phyloP scores from a whole-genome alignment of 192 early-diverging fungal genomes.

The Backusella morwellensis region DNA sequence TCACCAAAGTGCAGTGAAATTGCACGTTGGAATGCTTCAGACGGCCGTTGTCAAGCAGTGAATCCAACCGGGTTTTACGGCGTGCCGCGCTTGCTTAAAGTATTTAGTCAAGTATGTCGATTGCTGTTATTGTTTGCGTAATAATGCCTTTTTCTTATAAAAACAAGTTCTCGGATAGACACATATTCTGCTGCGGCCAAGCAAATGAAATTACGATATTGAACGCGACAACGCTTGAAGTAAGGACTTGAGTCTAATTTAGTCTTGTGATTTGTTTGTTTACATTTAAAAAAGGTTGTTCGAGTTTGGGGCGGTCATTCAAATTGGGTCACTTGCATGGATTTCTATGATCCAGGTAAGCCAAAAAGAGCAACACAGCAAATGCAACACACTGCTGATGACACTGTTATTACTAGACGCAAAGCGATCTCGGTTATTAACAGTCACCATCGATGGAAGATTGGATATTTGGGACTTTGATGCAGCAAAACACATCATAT shows the following conservation, averaged over 20 bases:
- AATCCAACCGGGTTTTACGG: conserved; percentile 46
- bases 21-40: conserved; percentile 46
- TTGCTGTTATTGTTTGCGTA: background rate
- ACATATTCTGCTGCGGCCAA: conserved; percentile 52
- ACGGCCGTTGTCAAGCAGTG: conserved; percentile 51
- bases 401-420: conserved; percentile 26
- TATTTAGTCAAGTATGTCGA: conserved; percentile 30
- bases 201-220: conserved; percentile 52
- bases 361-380: background rate
- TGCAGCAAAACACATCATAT: conserved; percentile 37
- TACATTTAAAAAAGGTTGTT: conserved; percentile 35
- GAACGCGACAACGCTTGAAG: conserved; percentile 47
- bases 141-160: background rate
- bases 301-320: conserved; percentile 58
- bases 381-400: no score
- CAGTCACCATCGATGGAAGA: conserved; percentile 44
- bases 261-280: background rate
- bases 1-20: conserved; percentile 33
- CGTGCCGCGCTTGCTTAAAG: conserved; percentile 43
- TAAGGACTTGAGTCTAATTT: background rate
- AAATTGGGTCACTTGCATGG: conserved; percentile 54
- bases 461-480: conserved; percentile 56
- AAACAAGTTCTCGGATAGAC: conserved; percentile 34
- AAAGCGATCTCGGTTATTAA: conserved; percentile 39
- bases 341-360: conserved; percentile 47